These are phyloP conservation scores for Penicillium freii DNA, from an alignment of 2,329 filamentous ascomycete species.

Conservation along the genomic window DNA sequence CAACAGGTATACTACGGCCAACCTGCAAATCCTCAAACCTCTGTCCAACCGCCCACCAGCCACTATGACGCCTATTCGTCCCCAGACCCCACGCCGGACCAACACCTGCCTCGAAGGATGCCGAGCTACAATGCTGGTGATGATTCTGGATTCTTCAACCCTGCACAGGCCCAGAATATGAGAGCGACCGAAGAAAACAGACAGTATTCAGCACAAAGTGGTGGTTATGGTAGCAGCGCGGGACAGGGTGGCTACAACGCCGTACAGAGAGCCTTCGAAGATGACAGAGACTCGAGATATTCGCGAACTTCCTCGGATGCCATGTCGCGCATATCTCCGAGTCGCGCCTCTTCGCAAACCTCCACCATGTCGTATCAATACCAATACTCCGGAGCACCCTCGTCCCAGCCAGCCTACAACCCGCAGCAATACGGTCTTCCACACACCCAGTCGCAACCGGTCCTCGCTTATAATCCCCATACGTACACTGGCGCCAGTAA, in stretches of 20 bases:
- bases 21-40: conserved; percentile 29
- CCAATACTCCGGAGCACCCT: conserved; percentile 36
- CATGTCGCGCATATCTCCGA: conserved; percentile 37
- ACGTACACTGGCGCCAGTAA: conserved; percentile 47
- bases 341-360: conserved; percentile 44
- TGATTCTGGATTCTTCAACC: conserved; percentile 57
- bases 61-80: conserved; percentile 45
- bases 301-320: conserved; percentile 35
- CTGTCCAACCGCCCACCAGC: conserved; percentile 29
- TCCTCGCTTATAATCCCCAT: conserved; percentile 69
- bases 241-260: conserved; percentile 29
- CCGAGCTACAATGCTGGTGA: conserved; percentile 76
- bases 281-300: conserved; percentile 36
- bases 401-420: conserved; percentile 57
- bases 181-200: conserved; percentile 37
- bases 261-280: conserved; percentile 26
- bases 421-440: conserved; percentile 59
- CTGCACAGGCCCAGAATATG: conserved; percentile 26
- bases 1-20: conserved; percentile 49
- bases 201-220: conserved; percentile 36
- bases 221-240: conserved; percentile 36
- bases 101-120: conserved; percentile 52
- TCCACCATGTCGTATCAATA: conserved; percentile 51
- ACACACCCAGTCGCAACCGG: conserved; percentile 45
- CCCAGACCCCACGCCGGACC: conserved; percentile 41